A percentile compares a stretch with the other conserved stretches of the same genome.
Evolutionary conservation across 2,329 filamentous ascomycete genomes (phyloP).

Genomic region (Neopestalotiopsis rosae): DNA sequence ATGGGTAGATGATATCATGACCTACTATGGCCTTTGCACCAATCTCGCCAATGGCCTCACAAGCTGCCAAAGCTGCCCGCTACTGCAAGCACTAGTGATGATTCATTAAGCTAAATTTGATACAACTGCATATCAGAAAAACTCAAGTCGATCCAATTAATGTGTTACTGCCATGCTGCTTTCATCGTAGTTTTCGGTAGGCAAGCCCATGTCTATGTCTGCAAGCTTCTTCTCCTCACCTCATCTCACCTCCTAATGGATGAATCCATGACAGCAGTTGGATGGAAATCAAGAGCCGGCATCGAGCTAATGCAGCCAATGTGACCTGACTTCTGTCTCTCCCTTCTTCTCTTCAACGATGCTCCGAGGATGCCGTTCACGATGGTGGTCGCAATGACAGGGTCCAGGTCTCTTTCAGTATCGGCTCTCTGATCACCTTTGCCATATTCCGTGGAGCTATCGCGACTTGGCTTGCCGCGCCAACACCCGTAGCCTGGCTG

Average conservation of each 20-base stretch:
- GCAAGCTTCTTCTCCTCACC: too few relatives aligned
- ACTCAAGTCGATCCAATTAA: background rate
- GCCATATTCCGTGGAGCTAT: background rate
- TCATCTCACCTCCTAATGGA: too few relatives aligned
- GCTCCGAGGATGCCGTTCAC: background rate
- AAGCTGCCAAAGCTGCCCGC: background rate
- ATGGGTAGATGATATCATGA: slow-evolving; percentile 15
- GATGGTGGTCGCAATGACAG: too few relatives aligned
- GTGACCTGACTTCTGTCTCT: background rate
- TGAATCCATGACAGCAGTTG: too few relatives aligned
- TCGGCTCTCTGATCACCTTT: background rate
- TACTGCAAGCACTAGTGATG: slow-evolving; percentile 13
- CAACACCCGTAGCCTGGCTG: background rate
- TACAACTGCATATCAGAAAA: background rate
- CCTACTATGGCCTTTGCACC: background rate
- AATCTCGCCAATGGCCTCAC: slow-evolving; percentile 8
- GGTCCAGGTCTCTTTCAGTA: too few relatives aligned
- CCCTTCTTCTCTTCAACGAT: background rate
- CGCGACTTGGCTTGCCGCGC: too few relatives aligned
- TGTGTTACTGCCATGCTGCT: background rate
- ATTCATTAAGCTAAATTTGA: slow-evolving; percentile 18
- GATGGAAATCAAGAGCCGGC: background rate
- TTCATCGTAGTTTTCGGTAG: background rate
- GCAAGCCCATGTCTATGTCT: too few relatives aligned
- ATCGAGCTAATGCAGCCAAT: background rate